Evolutionary conservation across 2,329 filamentous ascomycete species (phyloP).

Genomic region (Cordyceps militaris): DNA sequence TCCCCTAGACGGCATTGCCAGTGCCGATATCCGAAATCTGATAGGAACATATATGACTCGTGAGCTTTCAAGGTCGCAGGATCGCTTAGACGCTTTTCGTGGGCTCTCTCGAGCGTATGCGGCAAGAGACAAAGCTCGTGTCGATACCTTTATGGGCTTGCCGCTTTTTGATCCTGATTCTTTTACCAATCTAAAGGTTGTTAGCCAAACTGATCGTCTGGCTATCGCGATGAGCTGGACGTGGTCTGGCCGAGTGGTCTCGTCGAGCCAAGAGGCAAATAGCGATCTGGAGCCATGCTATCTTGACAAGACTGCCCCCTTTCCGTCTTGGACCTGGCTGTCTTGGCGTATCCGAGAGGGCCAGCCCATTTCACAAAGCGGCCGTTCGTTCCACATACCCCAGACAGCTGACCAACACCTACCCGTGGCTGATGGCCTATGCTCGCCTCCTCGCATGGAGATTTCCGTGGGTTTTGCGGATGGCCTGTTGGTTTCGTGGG

Average conservation of each 20-base stretch:
- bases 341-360: slow-evolving; percentile 26
- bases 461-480: slow-evolving; percentile 30
- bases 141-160: slow-evolving; percentile 26
- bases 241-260: slow-evolving; percentile 13
- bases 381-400: slow-evolving; percentile 23
- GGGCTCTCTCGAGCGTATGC: slow-evolving; percentile 25
- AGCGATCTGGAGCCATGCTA: slow-evolving; percentile 10
- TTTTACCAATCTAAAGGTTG: slow-evolving; percentile 22
- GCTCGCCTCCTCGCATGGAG: slow-evolving; percentile 26
- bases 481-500: slow-evolving; percentile 28
- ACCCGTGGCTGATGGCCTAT: slow-evolving; percentile 23
- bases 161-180: slow-evolving; percentile 29
- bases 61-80: slow-evolving; percentile 21
- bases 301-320: slow-evolving; percentile 17
- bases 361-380: slow-evolving; percentile 13
- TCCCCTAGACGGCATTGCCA: slow-evolving; percentile 18
- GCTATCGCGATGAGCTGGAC: slow-evolving; percentile 30
- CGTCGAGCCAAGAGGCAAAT: background rate
- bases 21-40: slow-evolving; percentile 22
- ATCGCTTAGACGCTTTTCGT: slow-evolving; percentile 29
- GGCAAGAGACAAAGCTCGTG: slow-evolving; percentile 21
- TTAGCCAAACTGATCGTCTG: slow-evolving; percentile 28
- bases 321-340: slow-evolving; percentile 34
- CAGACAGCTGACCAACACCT: slow-evolving; percentile 22
- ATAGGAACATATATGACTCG: slow-evolving; percentile 27